phyloP scores from a whole-genome alignment of 2,329 filamentous ascomycete genomes.

The Rugonectria rugulosa region DNA sequence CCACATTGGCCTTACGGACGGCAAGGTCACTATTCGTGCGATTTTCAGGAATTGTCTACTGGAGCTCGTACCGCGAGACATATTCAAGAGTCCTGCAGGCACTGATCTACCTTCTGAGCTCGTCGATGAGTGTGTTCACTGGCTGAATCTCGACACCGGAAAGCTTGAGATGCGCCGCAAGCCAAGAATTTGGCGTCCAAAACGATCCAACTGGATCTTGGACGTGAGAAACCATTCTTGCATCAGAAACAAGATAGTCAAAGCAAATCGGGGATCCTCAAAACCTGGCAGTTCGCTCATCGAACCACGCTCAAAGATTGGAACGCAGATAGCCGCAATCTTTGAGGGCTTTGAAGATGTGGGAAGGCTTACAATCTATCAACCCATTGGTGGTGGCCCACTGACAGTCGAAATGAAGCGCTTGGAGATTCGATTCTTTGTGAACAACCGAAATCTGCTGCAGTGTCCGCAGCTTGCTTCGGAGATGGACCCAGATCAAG shows the following conservation, averaged over 20 bases:
- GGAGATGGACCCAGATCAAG: constrained; percentile 64
- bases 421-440: constrained; percentile 61
- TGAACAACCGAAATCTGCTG: constrained; percentile 54
- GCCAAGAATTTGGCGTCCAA: constrained; percentile 42
- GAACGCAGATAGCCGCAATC: constrained; percentile 48
- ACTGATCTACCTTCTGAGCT: constrained; percentile 62
- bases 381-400: constrained; percentile 41
- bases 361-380: constrained; percentile 38
- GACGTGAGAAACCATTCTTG: constrained; percentile 28
- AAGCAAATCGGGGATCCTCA: neutral
- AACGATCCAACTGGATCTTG: constrained; percentile 44
- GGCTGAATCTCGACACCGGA: constrained; percentile 56
- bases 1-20: constrained; percentile 60
- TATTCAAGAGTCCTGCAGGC: constrained; percentile 35
- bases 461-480: constrained; percentile 57
- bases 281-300: neutral
- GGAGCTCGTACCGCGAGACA: constrained; percentile 44
- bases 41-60: constrained; percentile 26
- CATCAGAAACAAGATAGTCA: neutral
- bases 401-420: constrained; percentile 59
- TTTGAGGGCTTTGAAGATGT: constrained; percentile 52
- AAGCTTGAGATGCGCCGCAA: constrained; percentile 60
- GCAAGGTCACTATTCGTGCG: constrained; percentile 53
- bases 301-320: constrained; percentile 43
- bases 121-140: constrained; percentile 63